phyloP scores from a whole-genome alignment of 2,329 filamentous ascomycete species.

The Fusarium robinianum region DNA sequence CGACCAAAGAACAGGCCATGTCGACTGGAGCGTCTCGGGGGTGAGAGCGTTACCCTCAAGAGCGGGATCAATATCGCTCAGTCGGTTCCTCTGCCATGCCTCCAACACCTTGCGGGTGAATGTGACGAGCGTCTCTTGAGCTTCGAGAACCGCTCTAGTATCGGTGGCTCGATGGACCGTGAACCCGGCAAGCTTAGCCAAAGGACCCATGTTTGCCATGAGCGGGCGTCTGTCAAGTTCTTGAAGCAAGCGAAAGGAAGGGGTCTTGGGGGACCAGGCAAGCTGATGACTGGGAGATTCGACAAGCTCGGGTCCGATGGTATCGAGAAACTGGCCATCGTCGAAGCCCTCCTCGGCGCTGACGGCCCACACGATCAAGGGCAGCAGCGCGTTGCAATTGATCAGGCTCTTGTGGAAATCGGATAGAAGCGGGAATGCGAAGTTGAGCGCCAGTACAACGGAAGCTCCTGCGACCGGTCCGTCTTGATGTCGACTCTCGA shows the following conservation, averaged over 20 bases:
- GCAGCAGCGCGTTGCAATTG: constrained; percentile 71
- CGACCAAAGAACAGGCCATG: constrained; percentile 74
- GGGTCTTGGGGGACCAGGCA: constrained; percentile 65
- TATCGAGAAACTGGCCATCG: constrained; percentile 73
- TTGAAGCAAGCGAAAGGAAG: constrained; percentile 64
- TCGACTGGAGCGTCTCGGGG: constrained; percentile 66
- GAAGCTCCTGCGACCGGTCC: constrained; percentile 51
- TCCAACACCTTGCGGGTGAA: constrained; percentile 70
- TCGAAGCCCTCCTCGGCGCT: constrained; percentile 75
- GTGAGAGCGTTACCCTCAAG: constrained; percentile 68
- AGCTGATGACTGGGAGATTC: constrained; percentile 52
- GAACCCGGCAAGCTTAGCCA: constrained; percentile 68
- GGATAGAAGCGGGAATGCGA: constrained; percentile 73
- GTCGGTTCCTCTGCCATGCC: constrained; percentile 74
- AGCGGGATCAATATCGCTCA: constrained; percentile 72
- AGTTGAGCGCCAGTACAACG: constrained; percentile 74
- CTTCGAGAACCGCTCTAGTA: constrained; percentile 51
- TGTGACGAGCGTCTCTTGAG: constrained; percentile 64
- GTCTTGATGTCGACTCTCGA: constrained; percentile 54
- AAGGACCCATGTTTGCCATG: constrained; percentile 67
- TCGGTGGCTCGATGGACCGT: constrained; percentile 61
- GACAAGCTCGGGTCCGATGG: constrained; percentile 69
- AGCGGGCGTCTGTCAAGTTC: constrained; percentile 64
- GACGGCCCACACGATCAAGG: constrained; percentile 68
- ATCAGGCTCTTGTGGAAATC: constrained; percentile 61